Percentiles rank a stretch among this genome's conserved stretches.
Conservation (phyloP, 179 eudicot species). For the Heliamphora pulchella region DNA sequence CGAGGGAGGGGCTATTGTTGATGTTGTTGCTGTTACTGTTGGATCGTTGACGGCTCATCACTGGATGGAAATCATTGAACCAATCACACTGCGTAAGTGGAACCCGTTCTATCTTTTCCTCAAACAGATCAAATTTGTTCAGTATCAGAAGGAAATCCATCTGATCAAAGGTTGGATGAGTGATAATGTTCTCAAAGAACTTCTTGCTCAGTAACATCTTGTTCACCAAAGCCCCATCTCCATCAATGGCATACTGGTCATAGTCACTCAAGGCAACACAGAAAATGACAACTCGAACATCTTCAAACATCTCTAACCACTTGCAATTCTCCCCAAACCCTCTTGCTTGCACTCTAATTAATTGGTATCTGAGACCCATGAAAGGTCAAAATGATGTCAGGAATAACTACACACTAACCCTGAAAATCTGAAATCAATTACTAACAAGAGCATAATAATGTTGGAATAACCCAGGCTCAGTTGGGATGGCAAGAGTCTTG, state of each 20-base stretch:
- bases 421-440: background rate
- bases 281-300: conserved; percentile 75
- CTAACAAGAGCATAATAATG: background rate
- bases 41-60: conserved; percentile 56
- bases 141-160: conserved; percentile 77
- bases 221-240: conserved; percentile 46
- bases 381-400: background rate
- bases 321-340: conserved; percentile 84
- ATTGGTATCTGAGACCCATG: conserved; percentile 59
- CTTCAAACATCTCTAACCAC: conserved; percentile 98
- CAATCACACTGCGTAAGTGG: conserved; percentile 76
- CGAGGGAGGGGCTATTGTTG: conserved; percentile 59
- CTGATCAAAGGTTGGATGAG: conserved; percentile 80
- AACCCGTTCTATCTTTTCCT: conserved; percentile 67
- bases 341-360: conserved; percentile 81
- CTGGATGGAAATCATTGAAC: conserved; percentile 87
- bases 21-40: conserved; percentile 43
- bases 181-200: conserved; percentile 69
- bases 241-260: conserved; percentile 50
- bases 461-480: background rate
- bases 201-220: conserved; percentile 75
- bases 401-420: background rate
- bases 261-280: conserved; percentile 76
- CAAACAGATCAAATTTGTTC: conserved; percentile 71
- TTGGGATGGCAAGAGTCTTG: too few species aligned